Evolutionary conservation across 2,329 filamentous ascomycete species (phyloP), one percentile per base, ranked within the genome.

Genomic region (Zopfia rhizophila): DNA sequence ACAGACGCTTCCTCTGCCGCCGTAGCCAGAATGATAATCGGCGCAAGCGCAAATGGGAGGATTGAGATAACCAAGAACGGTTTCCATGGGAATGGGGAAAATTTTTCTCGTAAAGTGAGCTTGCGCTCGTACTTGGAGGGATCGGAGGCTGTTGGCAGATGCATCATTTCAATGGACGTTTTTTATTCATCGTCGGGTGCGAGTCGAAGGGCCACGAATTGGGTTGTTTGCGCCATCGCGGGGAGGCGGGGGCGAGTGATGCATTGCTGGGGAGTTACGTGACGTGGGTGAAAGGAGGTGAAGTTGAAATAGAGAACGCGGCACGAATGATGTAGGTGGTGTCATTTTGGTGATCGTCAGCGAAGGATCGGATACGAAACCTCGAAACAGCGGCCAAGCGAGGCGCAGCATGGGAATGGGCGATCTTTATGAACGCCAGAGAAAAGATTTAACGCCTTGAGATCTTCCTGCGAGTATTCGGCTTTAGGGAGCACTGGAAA

Each of bases 1-100:
- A 56, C 51, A 2, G 64, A 68, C 10, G 60, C 58, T 25, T 40
- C 48, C 48, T 69, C 65, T 2, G 66, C 66, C 12, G 55, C 57
- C 1, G 55, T 56, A 2, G 62, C 56, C 25, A 69, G 61, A n/a
- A 54, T 38, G 18, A 68, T 37, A 6, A 69, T 63, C 7, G 60
- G 53, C 2, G 49, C 42, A 3, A 68, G 42, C 7, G 61, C 57
- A 33, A 67, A 39, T 2, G 63, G 63, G 1, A 65, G 44, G 1
- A 45, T 28, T 3, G 56, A 48, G 3, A 61, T 36, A 10, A 65
- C 36, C 1, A 53, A 11, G 19, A 58, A 57, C 2, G 52, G 24
- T 28, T 55, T 57, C 61, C 58, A 64, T 36, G 62, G 57, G 28
- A 64, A 66, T 2, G 44, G 45, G 0, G 48, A 40, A 28, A 56